These are phyloP conservation scores for Carex parvula DNA, from an alignment of 176 grass and related monocot genomes.

Conservation along the genomic window DNA sequence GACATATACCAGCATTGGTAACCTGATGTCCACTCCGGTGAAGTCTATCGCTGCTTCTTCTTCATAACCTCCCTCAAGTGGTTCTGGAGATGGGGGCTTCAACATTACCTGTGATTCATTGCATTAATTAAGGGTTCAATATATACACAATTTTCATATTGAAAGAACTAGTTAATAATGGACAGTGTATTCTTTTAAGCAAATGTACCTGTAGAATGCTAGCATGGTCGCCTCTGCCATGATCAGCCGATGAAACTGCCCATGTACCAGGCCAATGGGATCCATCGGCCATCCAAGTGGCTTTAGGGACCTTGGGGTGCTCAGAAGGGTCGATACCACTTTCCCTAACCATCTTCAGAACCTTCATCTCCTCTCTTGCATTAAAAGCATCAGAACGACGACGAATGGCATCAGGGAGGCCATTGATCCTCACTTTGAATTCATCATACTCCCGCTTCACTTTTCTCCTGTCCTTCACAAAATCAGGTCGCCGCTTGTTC, in stretches of 20 bases:
- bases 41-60: constrained; percentile 79
- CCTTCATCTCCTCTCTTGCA: constrained; percentile 96
- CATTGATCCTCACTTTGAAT: constrained; percentile 96
- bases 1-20: constrained; percentile 88
- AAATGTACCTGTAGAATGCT: constrained; percentile 64
- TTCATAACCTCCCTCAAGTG: constrained; percentile 64
- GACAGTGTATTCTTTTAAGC: background rate
- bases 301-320: constrained; percentile 79
- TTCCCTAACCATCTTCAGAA: constrained; percentile 83
- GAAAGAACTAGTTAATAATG: background rate
- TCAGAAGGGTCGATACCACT: constrained; percentile 62
- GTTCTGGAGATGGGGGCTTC: constrained; percentile 62
- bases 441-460: constrained; percentile 95
- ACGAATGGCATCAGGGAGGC: constrained; percentile 81
- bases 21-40: constrained; percentile 77
- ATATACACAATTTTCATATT: background rate
- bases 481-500: constrained; percentile 70
- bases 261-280: constrained; percentile 90
- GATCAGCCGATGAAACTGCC: constrained; percentile 49
- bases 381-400: constrained; percentile 91
- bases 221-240: constrained; percentile 76
- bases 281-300: constrained; percentile 98
- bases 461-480: constrained; percentile 86
- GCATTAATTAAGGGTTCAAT: background rate
- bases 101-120: constrained; percentile 64